Conservation (phyloP, 148 eudicot genomes). For the Vaccinium darrowii region DNA sequence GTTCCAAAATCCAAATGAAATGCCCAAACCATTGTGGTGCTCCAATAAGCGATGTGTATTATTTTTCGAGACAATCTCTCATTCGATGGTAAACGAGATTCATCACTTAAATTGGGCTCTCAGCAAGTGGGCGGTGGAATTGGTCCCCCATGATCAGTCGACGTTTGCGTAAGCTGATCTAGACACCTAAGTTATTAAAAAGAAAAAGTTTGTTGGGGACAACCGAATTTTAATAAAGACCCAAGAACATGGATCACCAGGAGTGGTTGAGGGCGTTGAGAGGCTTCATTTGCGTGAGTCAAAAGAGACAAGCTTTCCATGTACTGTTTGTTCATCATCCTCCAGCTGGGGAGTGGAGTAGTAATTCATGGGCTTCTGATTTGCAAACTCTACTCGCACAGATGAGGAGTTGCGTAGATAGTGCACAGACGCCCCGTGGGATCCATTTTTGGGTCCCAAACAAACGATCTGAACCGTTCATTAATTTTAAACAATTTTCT, state of each 20-base stretch:
- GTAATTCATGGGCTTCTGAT: not conserved
- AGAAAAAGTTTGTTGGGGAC: constrained; percentile 5
- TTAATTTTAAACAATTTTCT: no score
- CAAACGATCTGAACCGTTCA: no score
- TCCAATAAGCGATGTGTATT: not conserved
- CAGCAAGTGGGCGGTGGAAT: no score
- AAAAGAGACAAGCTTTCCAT: constrained; percentile 7
- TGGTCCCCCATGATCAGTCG: no score
- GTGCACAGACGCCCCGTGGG: no score
- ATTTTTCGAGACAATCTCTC: not conserved
- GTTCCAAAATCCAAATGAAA: not conserved
- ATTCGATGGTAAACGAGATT: not conserved
- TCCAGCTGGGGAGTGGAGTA: not conserved
- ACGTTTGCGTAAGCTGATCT: no score
- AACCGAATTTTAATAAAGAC: not conserved
- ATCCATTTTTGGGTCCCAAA: no score
- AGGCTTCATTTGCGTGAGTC: constrained; percentile 5
- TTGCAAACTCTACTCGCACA: no score
- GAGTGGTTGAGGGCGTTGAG: not conserved
- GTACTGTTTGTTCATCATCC: not conserved
- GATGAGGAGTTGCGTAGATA: no score
- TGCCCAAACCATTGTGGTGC: not conserved
- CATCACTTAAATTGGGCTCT: not conserved
- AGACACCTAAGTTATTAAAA: no score
- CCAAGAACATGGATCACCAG: not conserved